Evolutionary conservation across 75 land plant species (phyloP).

Genomic region (Picea sitchensis): DNA sequence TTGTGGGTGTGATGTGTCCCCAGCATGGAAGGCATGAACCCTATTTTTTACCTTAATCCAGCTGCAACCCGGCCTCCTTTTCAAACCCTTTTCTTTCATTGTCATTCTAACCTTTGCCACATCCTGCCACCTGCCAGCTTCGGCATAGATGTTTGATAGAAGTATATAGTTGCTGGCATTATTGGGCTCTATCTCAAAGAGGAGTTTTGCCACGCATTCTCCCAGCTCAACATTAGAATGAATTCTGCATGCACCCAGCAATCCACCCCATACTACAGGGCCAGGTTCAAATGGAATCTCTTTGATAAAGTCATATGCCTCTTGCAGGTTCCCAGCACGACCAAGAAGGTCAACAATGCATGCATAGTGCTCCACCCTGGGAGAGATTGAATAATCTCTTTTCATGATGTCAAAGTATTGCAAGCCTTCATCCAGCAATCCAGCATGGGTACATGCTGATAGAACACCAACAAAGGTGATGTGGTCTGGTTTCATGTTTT

Average conservation of each 20-base stretch:
- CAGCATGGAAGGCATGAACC: not conserved
- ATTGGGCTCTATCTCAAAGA: slow-evolving; percentile 31
- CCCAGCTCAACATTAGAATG: slow-evolving; percentile 25
- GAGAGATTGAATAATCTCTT: slow-evolving; percentile 8
- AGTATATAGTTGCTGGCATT: slow-evolving; percentile 23
- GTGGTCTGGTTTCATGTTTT: slow-evolving; percentile 8
- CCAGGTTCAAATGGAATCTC: slow-evolving; percentile 13
- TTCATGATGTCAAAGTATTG: slow-evolving; percentile 14
- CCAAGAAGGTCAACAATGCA: slow-evolving; percentile 21
- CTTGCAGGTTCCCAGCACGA: slow-evolving; percentile 15
- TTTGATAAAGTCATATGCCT: slow-evolving; percentile 13
- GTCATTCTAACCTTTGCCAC: slow-evolving; percentile 22
- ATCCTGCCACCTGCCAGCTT: slow-evolving; percentile 26
- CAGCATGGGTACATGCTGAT: slow-evolving; percentile 19
- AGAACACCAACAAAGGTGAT: slow-evolving; percentile 17
- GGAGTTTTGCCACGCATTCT: slow-evolving; percentile 20
- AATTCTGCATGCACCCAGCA: slow-evolving; percentile 33
- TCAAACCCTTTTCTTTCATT: slow-evolving; percentile 1
- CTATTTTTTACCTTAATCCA: not conserved
- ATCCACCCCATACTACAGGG: slow-evolving; percentile 21
- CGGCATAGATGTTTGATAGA: slow-evolving; percentile 37
- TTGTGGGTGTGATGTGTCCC: not conserved
- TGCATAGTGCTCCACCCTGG: slow-evolving; percentile 20
- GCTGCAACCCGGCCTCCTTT: slow-evolving; percentile 1
- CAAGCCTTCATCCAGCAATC: slow-evolving; percentile 12